Base-by-base conservation (phyloP, 164 flowering plant genomes). In the Macadamia tetraphylla region DNA sequence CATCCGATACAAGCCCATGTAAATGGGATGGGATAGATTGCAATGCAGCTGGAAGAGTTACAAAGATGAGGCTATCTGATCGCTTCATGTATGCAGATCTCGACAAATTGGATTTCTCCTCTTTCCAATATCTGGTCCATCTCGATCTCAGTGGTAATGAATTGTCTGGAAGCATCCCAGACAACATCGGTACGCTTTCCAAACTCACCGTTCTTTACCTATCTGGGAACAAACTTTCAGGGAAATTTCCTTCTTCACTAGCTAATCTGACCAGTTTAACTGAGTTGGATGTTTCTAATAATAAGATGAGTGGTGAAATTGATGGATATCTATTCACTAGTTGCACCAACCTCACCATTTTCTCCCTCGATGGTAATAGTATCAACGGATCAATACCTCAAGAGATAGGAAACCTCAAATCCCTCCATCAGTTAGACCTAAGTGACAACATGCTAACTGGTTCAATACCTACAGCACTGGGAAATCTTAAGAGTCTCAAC, bases 331-430 rank as follows among this genome's bases (percentile, higher is more conserved):
- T 51, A 15, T 51, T 51, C 55, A 10, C 55, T 10, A 51, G 13
- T 14, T 51, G 55, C 14, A 51, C 55, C 13, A 51, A 14, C 17
- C 55, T 51, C 11, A 51, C 15, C 13, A 3, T 9, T 10, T 15
- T 51, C 3, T 10, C 3, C 64, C 73, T 78, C 4, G 65, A 67
- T 17, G 4, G 48, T 1, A 78, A 78, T 64, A 31, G 9, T 0
- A 18, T 67, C 6, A 10, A 6, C 11, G 70, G 70, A 7, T 60
- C 43, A 6, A 67, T 67, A 0, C 62, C 70, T 2, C 9, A 52
- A 11, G 62, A 67, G 43, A 9, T 67, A 10, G 55, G 17, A 14
- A 51, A 51, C 3, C 55, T 51, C 3, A 4, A 10, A 10, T 9
- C 9, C 12, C 55, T 51, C 3, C 3, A 9, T 9, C 13, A 6